A percentile compares a stretch with the other conserved stretches of the same genome.
phyloP scores from a whole-genome alignment of 805 yeast genomes.

The Cyberlindnera mycetangii region DNA sequence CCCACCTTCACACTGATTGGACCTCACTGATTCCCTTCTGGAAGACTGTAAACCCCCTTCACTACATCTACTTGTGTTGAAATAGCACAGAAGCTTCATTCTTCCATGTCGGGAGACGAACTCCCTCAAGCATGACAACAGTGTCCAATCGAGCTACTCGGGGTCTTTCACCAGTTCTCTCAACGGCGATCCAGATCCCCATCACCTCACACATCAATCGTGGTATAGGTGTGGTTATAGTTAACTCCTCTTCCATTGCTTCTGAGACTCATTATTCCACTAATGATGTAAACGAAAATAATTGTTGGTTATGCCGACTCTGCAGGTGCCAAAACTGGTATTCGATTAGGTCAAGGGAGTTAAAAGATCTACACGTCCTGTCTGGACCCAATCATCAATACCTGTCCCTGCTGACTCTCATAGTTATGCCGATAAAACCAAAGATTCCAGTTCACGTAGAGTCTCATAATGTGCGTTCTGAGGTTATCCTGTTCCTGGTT shows the following conservation, averaged over 20 bases:
- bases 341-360: constrained; percentile 60
- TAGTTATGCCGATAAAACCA: constrained; percentile 38
- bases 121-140: too few relatives aligned
- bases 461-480: constrained; percentile 24
- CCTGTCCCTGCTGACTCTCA: constrained; percentile 34
- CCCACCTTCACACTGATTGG: neutral
- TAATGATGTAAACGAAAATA: constrained; percentile 35
- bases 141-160: neutral
- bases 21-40: too few relatives aligned
- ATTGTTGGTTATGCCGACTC: constrained; percentile 45
- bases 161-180: neutral
- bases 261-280: constrained; percentile 41
- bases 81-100: too few relatives aligned
- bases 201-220: constrained; percentile 34
- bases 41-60: too few relatives aligned
- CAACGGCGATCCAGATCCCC: neutral
- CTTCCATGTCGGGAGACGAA: too few relatives aligned
- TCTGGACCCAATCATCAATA: too few relatives aligned
- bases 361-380: constrained; percentile 39
- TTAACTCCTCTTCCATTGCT: constrained; percentile 43
- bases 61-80: too few relatives aligned
- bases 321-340: constrained; percentile 43
- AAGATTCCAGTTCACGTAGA: constrained; percentile 44
- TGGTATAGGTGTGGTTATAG: constrained; percentile 47
- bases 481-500: constrained; percentile 34